Conservation (phyloP, 345 rosid genomes). For the Citrus unshiu region DNA sequence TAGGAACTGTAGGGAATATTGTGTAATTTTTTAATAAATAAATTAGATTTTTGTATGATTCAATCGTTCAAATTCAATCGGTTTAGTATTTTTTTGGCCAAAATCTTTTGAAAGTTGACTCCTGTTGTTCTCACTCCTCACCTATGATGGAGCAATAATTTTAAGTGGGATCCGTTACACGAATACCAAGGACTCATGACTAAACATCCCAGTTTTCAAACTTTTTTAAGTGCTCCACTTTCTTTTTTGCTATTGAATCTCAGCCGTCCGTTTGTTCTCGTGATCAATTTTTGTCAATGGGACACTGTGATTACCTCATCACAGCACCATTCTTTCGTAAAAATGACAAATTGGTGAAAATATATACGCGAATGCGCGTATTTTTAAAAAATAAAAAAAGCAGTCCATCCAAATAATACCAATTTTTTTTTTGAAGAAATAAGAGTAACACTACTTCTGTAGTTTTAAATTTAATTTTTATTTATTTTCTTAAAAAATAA, state of each 20-base stretch:
- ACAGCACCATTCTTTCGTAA: conserved; percentile 15
- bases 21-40: too few species aligned
- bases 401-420: too few species aligned
- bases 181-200: background rate
- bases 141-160: conserved; percentile 11
- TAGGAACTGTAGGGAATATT: too few species aligned
- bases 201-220: background rate
- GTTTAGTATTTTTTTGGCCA: background rate
- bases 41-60: too few species aligned
- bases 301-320: background rate
- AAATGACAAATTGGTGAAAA: background rate
- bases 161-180: conserved; percentile 5
- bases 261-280: conserved; percentile 3
- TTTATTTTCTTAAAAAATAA: too few species aligned
- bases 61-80: too few species aligned
- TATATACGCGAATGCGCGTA: background rate
- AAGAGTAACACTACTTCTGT: too few species aligned
- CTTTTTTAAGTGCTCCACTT: conserved; percentile 8
- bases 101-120: conserved; percentile 24
- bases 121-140: background rate
- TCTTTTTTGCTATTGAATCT: background rate
- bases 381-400: too few species aligned
- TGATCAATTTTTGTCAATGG: background rate
- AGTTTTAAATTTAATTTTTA: too few species aligned
- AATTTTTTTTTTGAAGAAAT: too few species aligned